A percentile compares a stretch with the other conserved stretches of the same genome.
Evolutionary conservation across 78 protist genomes (phyloP).

Genomic region (Capsaspora owczarzaki): DNA sequence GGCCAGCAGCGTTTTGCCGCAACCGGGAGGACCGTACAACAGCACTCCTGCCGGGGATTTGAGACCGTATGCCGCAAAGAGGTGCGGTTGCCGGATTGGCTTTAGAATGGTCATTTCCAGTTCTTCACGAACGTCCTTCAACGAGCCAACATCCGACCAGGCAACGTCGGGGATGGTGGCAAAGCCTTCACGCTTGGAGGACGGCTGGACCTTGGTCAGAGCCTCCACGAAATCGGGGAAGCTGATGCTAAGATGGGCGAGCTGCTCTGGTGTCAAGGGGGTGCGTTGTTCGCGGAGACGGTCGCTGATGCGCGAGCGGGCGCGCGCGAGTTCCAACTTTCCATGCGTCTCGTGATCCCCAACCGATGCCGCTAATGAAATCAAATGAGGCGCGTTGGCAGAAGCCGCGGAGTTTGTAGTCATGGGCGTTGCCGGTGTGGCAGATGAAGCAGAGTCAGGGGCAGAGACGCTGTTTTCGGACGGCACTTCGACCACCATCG

Average conservation of each 20-base stretch:
- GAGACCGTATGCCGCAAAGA: background rate
- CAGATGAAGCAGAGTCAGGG: too few relatives aligned
- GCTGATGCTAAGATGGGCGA: conserved; percentile 39
- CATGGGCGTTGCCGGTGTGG: conserved; percentile 2
- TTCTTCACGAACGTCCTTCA: conserved; percentile 70
- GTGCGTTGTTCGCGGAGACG: background rate
- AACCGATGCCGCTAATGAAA: background rate
- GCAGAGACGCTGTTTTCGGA: too few relatives aligned
- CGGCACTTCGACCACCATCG: background rate
- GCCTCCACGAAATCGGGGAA: conserved; percentile 80
- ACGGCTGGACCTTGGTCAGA: conserved; percentile 74
- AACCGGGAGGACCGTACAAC: conserved; percentile 96
- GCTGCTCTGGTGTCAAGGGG: conserved; percentile 7
- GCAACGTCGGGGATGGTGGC: conserved; percentile 91
- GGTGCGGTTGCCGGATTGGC: conserved; percentile 43
- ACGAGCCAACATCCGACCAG: conserved; percentile 94
- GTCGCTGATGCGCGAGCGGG: background rate
- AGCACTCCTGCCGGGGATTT: conserved; percentile 27
- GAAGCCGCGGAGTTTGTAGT: background rate
- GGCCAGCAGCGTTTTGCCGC: conserved; percentile 97
- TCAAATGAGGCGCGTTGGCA: background rate
- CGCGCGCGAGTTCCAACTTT: background rate
- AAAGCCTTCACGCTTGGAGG: conserved; percentile 90
- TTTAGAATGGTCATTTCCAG: conserved; percentile 48
- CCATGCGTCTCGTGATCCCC: background rate